phyloP scores from a whole-genome alignment of 2,329 filamentous ascomycete species.

The Cordyceps cateniannulata region DNA sequence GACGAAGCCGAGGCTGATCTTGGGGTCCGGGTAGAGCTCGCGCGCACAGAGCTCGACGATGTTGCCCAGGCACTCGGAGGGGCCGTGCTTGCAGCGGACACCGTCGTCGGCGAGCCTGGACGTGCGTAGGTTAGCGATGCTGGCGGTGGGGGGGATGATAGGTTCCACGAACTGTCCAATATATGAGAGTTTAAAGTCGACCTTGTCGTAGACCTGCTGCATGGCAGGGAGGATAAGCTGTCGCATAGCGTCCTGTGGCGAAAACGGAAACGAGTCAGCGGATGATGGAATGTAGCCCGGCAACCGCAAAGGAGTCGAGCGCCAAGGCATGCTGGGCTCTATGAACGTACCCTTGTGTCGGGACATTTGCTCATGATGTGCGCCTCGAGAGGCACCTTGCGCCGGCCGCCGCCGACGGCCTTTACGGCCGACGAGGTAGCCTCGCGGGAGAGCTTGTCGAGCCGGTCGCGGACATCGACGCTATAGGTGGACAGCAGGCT shows the following conservation, averaged over 20 bases:
- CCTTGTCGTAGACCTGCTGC: slow-evolving; percentile 72
- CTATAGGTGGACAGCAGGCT: slow-evolving; percentile 11
- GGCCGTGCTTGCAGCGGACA: slow-evolving; percentile 82
- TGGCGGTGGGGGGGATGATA: neutral
- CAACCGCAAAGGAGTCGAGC: neutral
- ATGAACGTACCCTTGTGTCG: slow-evolving; percentile 64
- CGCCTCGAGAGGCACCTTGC: slow-evolving; percentile 71
- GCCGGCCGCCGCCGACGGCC: slow-evolving; percentile 12
- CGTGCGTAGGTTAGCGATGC: neutral
- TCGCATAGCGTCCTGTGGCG: slow-evolving; percentile 63
- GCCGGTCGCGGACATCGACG: neutral
- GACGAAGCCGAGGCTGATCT: slow-evolving; percentile 85
- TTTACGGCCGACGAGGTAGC: neutral
- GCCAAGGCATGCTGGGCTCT: too few species aligned
- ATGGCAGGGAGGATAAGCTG: slow-evolving; percentile 80
- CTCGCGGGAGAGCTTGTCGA: slow-evolving; percentile 5
- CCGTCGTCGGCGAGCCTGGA: slow-evolving; percentile 68
- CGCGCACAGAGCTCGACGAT: slow-evolving; percentile 90
- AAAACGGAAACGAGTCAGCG: neutral
- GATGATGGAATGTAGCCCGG: neutral
- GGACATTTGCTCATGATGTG: slow-evolving; percentile 98
- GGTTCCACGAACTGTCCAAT: slow-evolving; percentile 63
- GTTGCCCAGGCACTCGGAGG: slow-evolving; percentile 84
- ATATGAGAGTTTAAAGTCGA: slow-evolving; percentile 85
- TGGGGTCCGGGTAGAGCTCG: slow-evolving; percentile 74